A percentile compares a stretch with the other conserved stretches of the same genome.
These are phyloP conservation scores for Leccinum longicurvipes DNA, from an alignment of 768 basidiomycete genomes.

Conservation along the genomic window DNA sequence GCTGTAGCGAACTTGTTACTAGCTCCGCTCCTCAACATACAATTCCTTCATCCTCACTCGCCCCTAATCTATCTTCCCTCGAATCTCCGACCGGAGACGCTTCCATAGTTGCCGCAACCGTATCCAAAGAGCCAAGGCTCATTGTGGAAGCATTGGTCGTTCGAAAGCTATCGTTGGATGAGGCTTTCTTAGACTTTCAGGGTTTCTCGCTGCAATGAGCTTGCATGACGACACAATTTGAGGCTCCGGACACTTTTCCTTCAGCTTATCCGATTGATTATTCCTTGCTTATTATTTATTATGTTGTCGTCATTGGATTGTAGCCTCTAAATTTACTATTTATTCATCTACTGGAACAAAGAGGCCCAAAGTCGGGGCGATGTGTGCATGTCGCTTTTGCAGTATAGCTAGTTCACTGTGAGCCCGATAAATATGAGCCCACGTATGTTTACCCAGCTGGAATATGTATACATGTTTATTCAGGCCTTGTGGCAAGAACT, in stretches of 20 bases:
- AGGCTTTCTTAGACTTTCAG: constrained; percentile 74
- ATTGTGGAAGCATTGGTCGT: constrained; percentile 83
- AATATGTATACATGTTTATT: too few species aligned
- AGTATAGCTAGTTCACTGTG: not conserved
- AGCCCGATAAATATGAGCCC: too few species aligned
- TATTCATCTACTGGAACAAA: not conserved
- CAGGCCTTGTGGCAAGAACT: too few species aligned
- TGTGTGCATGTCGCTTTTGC: not conserved
- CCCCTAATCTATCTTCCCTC: constrained; percentile 21
- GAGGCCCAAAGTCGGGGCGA: too few species aligned
- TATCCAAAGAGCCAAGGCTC: constrained; percentile 43
- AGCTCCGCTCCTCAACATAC: not conserved
- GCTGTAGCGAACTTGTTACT: not conserved
- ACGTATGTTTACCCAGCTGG: too few species aligned
- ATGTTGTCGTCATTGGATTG: not conserved
- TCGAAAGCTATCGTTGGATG: constrained; percentile 71
- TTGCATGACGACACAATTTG: too few species aligned
- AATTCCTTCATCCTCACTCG: constrained; percentile 1
- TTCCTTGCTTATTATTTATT: not conserved
- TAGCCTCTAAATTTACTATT: not conserved
- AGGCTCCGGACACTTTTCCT: not conserved
- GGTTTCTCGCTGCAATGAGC: constrained; percentile 42
- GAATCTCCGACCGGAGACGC: constrained; percentile 11
- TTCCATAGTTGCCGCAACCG: not conserved
- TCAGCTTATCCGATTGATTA: not conserved